These are phyloP conservation scores for Lepraria neglecta DNA, from an alignment of 495 filamentous ascomycete genomes.

Conservation along the genomic window DNA sequence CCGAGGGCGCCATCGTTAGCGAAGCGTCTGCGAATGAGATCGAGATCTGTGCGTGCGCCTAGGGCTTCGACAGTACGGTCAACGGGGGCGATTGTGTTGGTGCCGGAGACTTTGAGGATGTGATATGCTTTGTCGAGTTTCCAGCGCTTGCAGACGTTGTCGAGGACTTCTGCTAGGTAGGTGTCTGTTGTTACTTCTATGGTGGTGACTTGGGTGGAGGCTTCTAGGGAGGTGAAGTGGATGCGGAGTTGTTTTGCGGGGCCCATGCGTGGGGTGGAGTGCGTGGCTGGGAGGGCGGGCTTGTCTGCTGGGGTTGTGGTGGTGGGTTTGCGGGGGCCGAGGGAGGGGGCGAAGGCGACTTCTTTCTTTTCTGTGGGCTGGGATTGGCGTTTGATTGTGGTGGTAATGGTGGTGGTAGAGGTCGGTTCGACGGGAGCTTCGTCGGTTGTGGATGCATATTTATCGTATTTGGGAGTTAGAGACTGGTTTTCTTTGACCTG, in stretches of 20 bases:
- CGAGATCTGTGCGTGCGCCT: slow-evolving; percentile 74
- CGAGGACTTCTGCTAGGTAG: slow-evolving; percentile 88
- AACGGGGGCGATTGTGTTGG: slow-evolving; percentile 73
- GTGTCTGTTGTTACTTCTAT: slow-evolving; percentile 87
- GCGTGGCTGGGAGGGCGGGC: slow-evolving; percentile 49
- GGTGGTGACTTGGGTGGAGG: slow-evolving; percentile 54
- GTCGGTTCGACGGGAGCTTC: slow-evolving; percentile 30
- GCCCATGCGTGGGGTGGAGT: slow-evolving; percentile 62
- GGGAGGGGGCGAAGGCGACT: slow-evolving; percentile 54
- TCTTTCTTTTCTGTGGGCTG: slow-evolving; percentile 21
- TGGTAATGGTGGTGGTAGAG: slow-evolving; percentile 36
- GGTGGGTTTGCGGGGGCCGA: slow-evolving; percentile 43
- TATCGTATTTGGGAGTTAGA: slow-evolving; percentile 63
- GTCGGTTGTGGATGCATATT: slow-evolving; percentile 47
- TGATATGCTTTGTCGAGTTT: slow-evolving; percentile 85
- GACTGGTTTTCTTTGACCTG: slow-evolving; percentile 74
- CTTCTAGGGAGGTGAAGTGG: slow-evolving; percentile 68
- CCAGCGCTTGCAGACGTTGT: slow-evolving; percentile 82
- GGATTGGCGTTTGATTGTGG: slow-evolving; percentile 26
- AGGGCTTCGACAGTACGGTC: slow-evolving; percentile 88
- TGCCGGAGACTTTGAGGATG: slow-evolving; percentile 78
- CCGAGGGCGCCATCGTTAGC: slow-evolving; percentile 69
- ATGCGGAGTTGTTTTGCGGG: slow-evolving; percentile 82
- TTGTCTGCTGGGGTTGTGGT: slow-evolving; percentile 59
- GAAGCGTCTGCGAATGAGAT: slow-evolving; percentile 81